phyloP scores from a whole-genome alignment of 192 early-diverging fungal species.

The Mortierella claussenii region DNA sequence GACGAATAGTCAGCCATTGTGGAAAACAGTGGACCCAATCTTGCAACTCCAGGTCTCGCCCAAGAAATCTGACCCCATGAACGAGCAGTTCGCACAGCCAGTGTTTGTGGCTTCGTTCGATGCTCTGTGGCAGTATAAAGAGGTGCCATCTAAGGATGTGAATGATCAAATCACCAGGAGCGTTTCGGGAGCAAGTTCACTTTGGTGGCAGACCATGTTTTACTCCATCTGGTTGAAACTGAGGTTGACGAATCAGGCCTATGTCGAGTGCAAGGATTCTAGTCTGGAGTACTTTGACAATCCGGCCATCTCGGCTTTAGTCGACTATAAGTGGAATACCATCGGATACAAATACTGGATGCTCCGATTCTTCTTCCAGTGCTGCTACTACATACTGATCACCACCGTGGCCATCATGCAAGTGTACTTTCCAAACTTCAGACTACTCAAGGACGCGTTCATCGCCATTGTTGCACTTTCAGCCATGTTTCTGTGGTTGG shows the following conservation, averaged over 20 bases:
- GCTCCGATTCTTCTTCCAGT: slow-evolving; percentile 25
- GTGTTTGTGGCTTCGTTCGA: slow-evolving; percentile 19
- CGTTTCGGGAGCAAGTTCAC: neutral
- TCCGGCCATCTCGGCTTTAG: slow-evolving; percentile 20
- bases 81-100: neutral
- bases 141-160: neutral
- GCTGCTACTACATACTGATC: slow-evolving; percentile 11
- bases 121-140: slow-evolving; percentile 1
- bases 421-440: slow-evolving; percentile 10
- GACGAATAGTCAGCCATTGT: neutral
- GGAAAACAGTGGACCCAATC: neutral
- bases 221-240: slow-evolving; percentile 2
- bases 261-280: slow-evolving; percentile 14
- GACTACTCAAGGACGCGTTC: slow-evolving; percentile 2
- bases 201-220: slow-evolving; percentile 9
- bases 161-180: neutral
- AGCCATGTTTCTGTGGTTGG: slow-evolving; percentile 30
- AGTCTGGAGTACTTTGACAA: slow-evolving; percentile 17
- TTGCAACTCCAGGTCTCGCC: neutral
- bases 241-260: neutral
- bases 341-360: slow-evolving; percentile 15
- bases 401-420: slow-evolving; percentile 12
- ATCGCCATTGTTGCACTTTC: slow-evolving; percentile 20
- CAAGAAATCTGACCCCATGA: neutral
- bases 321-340: slow-evolving; percentile 36